These are phyloP conservation scores for Terfezia boudieri DNA, from an alignment of 495 filamentous ascomycete genomes.

Conservation along the genomic window DNA sequence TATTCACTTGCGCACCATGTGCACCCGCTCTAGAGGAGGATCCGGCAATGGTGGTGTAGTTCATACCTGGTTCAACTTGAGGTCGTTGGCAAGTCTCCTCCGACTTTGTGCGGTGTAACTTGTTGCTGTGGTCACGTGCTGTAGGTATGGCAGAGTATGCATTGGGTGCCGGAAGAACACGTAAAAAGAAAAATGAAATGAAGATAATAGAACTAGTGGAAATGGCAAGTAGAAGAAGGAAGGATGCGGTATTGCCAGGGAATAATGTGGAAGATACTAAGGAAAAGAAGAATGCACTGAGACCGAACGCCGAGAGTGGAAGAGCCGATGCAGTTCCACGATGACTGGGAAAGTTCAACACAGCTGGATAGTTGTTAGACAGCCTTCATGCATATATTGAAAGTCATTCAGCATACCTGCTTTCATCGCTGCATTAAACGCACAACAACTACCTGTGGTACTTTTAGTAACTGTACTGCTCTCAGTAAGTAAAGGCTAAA, in stretches of 20 bases:
- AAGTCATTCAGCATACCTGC: slow-evolving; percentile 23
- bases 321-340: slow-evolving; percentile 77
- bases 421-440: slow-evolving; percentile 74
- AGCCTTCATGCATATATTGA: too few relatives aligned
- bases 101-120: slow-evolving; percentile 32
- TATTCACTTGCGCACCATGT: slow-evolving; percentile 3
- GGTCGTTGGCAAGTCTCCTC: slow-evolving; percentile 17
- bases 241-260: slow-evolving; percentile 57
- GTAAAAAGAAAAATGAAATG: slow-evolving; percentile 56
- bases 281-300: slow-evolving; percentile 94
- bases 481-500: not conserved
- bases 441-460: slow-evolving; percentile 42
- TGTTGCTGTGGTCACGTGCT: too few relatives aligned
- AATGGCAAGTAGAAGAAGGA: slow-evolving; percentile 46
- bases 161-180: slow-evolving; percentile 40
- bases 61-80: slow-evolving; percentile 33
- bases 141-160: slow-evolving; percentile 25
- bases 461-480: not conserved
- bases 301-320: slow-evolving; percentile 73
- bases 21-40: slow-evolving; percentile 6
- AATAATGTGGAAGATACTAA: slow-evolving; percentile 52
- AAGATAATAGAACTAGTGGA: slow-evolving; percentile 37
- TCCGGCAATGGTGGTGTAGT: slow-evolving; percentile 24
- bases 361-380: too few relatives aligned
- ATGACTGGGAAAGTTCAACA: too few relatives aligned